A percentile compares a stretch with the other conserved stretches of the same genome.
Evolutionary conservation across 2,329 filamentous ascomycete species (phyloP).

Genomic region (Ophiocordyceps australis): DNA sequence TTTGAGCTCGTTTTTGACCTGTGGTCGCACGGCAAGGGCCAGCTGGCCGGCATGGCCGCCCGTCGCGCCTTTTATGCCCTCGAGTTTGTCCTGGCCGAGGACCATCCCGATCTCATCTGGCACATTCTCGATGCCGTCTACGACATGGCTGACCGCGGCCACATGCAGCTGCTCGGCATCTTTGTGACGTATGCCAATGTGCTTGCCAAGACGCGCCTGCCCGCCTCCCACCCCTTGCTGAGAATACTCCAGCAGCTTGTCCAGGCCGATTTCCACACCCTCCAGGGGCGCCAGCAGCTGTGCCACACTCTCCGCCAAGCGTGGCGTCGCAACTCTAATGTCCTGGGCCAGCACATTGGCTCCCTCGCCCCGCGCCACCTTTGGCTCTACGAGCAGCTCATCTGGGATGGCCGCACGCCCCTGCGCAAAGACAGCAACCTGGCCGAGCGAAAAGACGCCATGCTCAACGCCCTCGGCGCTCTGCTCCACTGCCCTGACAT

Average conservation of each 20-base stretch:
- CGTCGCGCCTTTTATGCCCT: slow-evolving; percentile 15
- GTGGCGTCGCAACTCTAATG: slow-evolving; percentile 17
- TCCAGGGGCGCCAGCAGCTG: slow-evolving; percentile 11
- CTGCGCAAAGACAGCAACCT: slow-evolving; percentile 14
- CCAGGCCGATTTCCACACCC: slow-evolving; percentile 12
- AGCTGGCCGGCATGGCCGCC: slow-evolving; percentile 17
- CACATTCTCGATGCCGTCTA: slow-evolving; percentile 19
- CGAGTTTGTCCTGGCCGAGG: slow-evolving; percentile 16
- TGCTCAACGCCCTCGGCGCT: slow-evolving; percentile 11
- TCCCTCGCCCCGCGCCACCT: slow-evolving; percentile 11
- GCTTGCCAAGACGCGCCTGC: slow-evolving; percentile 10
- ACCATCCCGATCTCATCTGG: slow-evolving; percentile 18
- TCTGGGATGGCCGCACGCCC: slow-evolving; percentile 17
- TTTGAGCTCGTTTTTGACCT: slow-evolving; percentile 19
- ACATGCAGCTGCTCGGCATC: slow-evolving; percentile 14
- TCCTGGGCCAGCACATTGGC: slow-evolving; percentile 12
- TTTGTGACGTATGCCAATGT: slow-evolving; percentile 14
- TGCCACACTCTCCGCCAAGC: slow-evolving; percentile 15
- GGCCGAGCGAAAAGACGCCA: slow-evolving; percentile 8
- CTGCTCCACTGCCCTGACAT: slow-evolving; percentile 5
- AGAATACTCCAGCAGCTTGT: slow-evolving; percentile 13
- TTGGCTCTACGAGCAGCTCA: slow-evolving; percentile 19
- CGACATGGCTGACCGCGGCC: slow-evolving; percentile 16
- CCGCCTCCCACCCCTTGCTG: slow-evolving; percentile 14
- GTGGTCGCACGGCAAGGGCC: slow-evolving; percentile 15